These are phyloP conservation scores for Tuber brumale DNA, from an alignment of 495 filamentous ascomycete species.

Conservation along the genomic window DNA sequence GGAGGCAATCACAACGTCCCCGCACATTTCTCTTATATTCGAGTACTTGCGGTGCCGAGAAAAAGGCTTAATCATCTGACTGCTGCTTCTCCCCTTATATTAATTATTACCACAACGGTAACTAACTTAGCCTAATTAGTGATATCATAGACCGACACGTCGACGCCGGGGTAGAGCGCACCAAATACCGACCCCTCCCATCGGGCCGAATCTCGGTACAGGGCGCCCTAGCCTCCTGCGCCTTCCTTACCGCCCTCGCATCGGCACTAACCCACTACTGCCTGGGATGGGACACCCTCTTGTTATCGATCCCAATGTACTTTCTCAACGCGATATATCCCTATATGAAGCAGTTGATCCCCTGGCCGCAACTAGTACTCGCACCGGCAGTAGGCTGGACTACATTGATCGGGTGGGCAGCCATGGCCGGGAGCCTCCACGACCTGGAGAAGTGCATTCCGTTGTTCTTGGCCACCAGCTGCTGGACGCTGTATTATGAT, in stretches of 20 bases:
- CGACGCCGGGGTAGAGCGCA: conserved; percentile 1
- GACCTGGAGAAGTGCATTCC: neutral
- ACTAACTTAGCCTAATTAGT: conserved; percentile 3
- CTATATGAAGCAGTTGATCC: neutral
- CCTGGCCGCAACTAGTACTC: conserved; percentile 13
- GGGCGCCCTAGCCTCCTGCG: neutral
- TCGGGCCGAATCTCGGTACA: conserved; percentile 6
- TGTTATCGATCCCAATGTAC: conserved; percentile 6
- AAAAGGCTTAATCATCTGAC: neutral
- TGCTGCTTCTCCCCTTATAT: neutral
- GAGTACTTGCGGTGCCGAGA: too few species aligned
- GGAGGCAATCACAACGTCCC: too few species aligned
- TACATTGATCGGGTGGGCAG: conserved; percentile 11
- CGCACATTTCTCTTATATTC: too few species aligned
- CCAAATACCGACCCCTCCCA: conserved; percentile 9
- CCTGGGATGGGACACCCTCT: neutral
- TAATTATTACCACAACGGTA: neutral
- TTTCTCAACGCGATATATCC: conserved; percentile 2
- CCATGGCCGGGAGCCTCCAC: conserved; percentile 7
- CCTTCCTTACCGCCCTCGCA: neutral
- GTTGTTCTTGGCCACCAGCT: neutral
- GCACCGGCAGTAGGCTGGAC: conserved; percentile 18
- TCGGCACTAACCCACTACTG: neutral
- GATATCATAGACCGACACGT: conserved; percentile 6
- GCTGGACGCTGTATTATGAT: conserved; percentile 8